Evolutionary conservation across 1,139 yeast genomes (phyloP), one percentile per base, ranked within the genome.

Genomic region (Kodamaea alishanica): DNA sequence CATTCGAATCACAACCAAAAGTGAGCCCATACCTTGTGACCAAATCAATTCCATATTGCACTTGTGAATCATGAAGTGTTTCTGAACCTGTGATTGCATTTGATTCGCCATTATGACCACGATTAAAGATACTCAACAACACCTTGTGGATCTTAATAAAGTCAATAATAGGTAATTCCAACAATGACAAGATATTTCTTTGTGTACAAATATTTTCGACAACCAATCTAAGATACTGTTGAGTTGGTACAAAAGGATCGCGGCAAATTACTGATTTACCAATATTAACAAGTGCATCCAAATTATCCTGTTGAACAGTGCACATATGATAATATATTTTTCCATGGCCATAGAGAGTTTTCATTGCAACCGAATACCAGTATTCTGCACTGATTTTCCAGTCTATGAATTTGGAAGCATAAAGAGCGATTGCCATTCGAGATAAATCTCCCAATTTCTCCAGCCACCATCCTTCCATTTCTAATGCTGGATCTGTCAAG

Each of bases 191-290:
- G 53, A 84, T 65, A 65, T 84, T 76, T 51, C 90, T 67, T 56
- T 81, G 90, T 34, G 84, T 76, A 50, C 82, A 83, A 47, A 84
- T 84, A 52, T 84, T 84, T 50, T 84, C 92, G 41, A 84, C 85
- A 26, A 84, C 89, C 60, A 84, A 69, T 50, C 84, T 71, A 57
- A 84, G 70, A 54, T 84, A 84, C 51, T 83, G 89, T 42, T 77
- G 81, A 4, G 92, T 83, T 25, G 94, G 94, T 5, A 83, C 88
- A 60, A 84, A 84, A 6, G 90, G 88, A 56, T 84, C 92, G 45
- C 84, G 76, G 52, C 90, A 84, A 41, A 80, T 75, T 7, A 84
- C 90, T 31, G 86, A 77, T 56, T 84, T 84, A 8, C 92, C 90
- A 28, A 84, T 75, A 49, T 84, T 82, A 38, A 82, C 88, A 47